Percentiles rank a stretch among this genome's conserved stretches.
These are phyloP conservation scores for Echinochloa phyllopogon DNA, from an alignment of 176 grass and related monocot genomes.

Conservation along the genomic window DNA sequence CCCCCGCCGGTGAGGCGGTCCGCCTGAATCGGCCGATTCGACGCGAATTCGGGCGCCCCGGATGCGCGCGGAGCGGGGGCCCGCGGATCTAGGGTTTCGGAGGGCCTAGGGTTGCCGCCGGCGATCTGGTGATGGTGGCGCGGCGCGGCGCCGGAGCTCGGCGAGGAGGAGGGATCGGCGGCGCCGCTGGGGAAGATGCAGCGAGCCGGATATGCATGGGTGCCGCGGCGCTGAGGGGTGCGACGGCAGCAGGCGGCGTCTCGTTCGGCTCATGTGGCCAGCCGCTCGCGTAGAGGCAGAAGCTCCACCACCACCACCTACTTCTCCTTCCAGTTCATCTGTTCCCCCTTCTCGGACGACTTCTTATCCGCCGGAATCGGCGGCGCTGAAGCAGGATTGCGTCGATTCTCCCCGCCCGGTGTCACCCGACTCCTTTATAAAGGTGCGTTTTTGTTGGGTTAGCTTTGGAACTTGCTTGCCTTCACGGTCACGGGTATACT, in stretches of 20 bases:
- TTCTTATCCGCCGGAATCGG: slow-evolving; percentile 2
- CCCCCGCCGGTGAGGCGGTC: slow-evolving; percentile 18
- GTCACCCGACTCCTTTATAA: slow-evolving; percentile 57
- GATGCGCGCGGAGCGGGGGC: slow-evolving; percentile 3
- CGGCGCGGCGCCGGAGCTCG: slow-evolving; percentile 36
- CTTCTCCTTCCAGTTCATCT: slow-evolving; percentile 15
- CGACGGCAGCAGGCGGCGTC: slow-evolving; percentile 50
- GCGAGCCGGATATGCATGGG: slow-evolving; percentile 85
- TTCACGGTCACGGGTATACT: not conserved
- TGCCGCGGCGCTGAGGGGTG: slow-evolving; percentile 56
- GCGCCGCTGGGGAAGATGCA: slow-evolving; percentile 58
- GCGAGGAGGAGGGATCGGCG: slow-evolving; percentile 55
- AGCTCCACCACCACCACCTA: slow-evolving; percentile 51
- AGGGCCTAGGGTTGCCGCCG: slow-evolving; percentile 44
- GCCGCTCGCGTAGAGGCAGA: slow-evolving; percentile 61
- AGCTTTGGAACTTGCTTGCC: not conserved
- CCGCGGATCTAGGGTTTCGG: slow-evolving; percentile 69
- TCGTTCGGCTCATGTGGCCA: slow-evolving; percentile 83
- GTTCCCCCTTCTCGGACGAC: slow-evolving; percentile 1
- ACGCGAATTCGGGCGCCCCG: slow-evolving; percentile 43
- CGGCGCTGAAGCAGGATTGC: slow-evolving; percentile 27
- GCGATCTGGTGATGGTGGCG: slow-evolving; percentile 62
- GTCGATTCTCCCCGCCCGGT: slow-evolving; percentile 39
- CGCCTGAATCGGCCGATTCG: not conserved
- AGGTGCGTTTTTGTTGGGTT: slow-evolving; percentile 60